Conservation (phyloP, 2,329 filamentous ascomycete genomes). For the Pestalotiopsis sp. region DNA sequence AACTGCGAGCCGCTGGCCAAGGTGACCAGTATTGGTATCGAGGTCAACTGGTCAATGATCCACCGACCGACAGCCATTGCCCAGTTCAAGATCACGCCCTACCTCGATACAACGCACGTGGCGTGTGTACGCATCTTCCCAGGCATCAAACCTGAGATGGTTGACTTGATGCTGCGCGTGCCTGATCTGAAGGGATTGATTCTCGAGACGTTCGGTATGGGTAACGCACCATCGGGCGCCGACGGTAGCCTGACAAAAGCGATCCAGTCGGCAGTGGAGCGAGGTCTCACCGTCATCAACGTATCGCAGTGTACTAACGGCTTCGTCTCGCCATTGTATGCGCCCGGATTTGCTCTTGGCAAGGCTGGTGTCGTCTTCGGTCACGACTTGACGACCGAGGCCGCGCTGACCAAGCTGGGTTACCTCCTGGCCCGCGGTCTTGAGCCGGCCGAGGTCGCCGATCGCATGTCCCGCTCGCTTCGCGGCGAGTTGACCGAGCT, state of each 20-base stretch:
- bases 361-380: constrained; percentile 87
- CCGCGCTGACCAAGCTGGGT: constrained; percentile 86
- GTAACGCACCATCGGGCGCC: constrained; percentile 82
- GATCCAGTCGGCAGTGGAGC: constrained; percentile 74
- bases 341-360: constrained; percentile 75
- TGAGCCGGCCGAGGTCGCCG: constrained; percentile 66
- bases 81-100: constrained; percentile 73
- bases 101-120: constrained; percentile 84
- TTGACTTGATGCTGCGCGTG: constrained; percentile 78
- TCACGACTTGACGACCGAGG: constrained; percentile 86
- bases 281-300: constrained; percentile 86
- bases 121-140: constrained; percentile 90
- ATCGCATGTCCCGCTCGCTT: constrained; percentile 73
- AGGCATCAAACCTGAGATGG: constrained; percentile 90
- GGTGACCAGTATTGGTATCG: constrained; percentile 79
- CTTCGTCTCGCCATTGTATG: constrained; percentile 78
- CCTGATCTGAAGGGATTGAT: constrained; percentile 81
- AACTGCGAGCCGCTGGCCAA: constrained; percentile 81
- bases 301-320: constrained; percentile 86
- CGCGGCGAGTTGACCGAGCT: constrained; percentile 86
- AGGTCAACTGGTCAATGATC: constrained; percentile 79
- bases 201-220: constrained; percentile 90
- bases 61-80: constrained; percentile 74
- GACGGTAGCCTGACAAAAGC: constrained; percentile 80
- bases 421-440: constrained; percentile 74